A percentile compares a stretch with the other conserved stretches of the same genome.
phyloP scores from a whole-genome alignment of 306 rosid genomes.

The Pyrus pyrifolia region DNA sequence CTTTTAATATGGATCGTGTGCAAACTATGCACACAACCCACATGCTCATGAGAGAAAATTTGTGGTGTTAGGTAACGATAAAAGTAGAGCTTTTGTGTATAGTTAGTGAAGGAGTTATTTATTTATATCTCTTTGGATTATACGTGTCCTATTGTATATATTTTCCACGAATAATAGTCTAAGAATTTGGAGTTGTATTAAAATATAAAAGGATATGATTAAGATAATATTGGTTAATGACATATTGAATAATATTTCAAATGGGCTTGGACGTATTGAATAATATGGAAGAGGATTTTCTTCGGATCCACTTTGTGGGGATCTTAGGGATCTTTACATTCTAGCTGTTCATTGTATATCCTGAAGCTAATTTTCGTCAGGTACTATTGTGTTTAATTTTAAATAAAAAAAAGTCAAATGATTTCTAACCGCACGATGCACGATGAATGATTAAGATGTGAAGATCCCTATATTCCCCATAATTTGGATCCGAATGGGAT shows the following conservation, averaged over 20 bases:
- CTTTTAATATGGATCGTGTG: no score
- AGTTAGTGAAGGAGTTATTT: neutral
- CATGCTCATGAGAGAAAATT: no score
- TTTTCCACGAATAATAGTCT: neutral
- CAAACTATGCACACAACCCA: no score
- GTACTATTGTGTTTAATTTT: no score
- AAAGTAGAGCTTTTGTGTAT: neutral
- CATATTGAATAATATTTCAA: neutral
- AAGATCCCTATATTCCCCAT: no score
- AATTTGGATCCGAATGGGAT: no score
- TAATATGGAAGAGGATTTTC: no score
- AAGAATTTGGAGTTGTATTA: neutral
- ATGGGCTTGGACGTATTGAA: neutral
- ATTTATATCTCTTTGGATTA: neutral
- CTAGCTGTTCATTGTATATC: no score
- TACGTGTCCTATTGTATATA: neutral
- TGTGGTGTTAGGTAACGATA: neutral
- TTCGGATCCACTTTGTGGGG: neutral
- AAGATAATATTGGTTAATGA: slow-evolving; percentile 8
- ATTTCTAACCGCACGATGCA: no score
- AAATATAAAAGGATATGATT: neutral
- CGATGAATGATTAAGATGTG: no score
- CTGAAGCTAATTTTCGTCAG: accelerated
- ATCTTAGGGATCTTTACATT: neutral
- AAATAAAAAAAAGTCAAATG: no score